phyloP scores from a whole-genome alignment of 2,329 filamentous ascomycete genomes.

The Madurella fahalii region DNA sequence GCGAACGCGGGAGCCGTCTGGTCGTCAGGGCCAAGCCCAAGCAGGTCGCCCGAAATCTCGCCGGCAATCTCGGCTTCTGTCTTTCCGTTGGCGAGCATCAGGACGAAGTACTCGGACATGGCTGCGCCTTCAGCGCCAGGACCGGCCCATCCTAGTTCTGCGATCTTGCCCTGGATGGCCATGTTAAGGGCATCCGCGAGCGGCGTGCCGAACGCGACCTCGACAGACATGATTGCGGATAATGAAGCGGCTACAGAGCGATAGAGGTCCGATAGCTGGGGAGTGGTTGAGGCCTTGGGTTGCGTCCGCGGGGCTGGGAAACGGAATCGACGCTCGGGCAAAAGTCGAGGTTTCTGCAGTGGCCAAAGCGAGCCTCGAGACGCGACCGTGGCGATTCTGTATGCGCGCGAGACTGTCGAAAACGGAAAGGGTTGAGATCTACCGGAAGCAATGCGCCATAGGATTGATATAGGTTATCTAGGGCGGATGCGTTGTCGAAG shows the following conservation, averaged over 20 bases:
- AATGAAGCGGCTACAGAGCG: neutral
- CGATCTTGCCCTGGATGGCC: constrained; percentile 83
- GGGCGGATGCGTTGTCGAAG: neutral
- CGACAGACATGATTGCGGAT: constrained; percentile 63
- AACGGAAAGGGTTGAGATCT: neutral
- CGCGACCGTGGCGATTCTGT: constrained; percentile 7
- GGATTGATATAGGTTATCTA: neutral
- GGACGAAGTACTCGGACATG: constrained; percentile 90
- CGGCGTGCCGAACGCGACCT: constrained; percentile 72
- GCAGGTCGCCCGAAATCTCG: constrained; percentile 83
- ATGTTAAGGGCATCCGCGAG: constrained; percentile 78
- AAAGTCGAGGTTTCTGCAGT: neutral
- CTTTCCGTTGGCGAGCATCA: constrained; percentile 96
- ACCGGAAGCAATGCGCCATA: neutral
- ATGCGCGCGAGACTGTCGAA: neutral
- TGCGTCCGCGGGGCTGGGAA: neutral
- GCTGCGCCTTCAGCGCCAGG: constrained; percentile 73
- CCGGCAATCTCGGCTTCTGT: constrained; percentile 82
- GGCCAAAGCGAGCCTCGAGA: constrained; percentile 8
- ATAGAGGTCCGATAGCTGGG: neutral
- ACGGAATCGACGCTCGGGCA: neutral
- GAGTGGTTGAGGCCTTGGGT: neutral
- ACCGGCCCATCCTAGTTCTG: constrained; percentile 88
- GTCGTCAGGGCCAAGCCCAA: constrained; percentile 78
- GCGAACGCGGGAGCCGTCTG: constrained; percentile 78